Percentiles rank a stretch among this genome's conserved stretches.
Evolutionary conservation across 192 early-diverging fungal species (phyloP).

Genomic region (Entrophospora sp.): DNA sequence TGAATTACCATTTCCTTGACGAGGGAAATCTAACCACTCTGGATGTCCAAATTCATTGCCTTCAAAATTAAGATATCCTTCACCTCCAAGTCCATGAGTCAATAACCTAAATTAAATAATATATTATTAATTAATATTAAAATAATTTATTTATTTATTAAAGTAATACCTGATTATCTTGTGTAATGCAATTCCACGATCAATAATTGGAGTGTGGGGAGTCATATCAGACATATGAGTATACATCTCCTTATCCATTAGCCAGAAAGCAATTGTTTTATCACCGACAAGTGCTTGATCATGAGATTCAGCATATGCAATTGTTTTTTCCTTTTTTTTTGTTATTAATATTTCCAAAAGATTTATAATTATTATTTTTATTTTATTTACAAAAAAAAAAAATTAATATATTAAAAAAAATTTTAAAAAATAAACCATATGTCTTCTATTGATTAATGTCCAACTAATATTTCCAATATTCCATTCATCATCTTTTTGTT

Average conservation of each 20-base stretch:
- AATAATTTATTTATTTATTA: neutral
- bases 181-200: slow-evolving; percentile 90
- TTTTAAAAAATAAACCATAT: slow-evolving; percentile 41
- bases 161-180: slow-evolving; percentile 80
- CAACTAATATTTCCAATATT: slow-evolving; percentile 76
- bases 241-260: slow-evolving; percentile 99
- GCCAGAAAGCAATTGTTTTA: slow-evolving; percentile 97
- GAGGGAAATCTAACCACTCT: slow-evolving; percentile 98
- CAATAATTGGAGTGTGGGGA: slow-evolving; percentile 78
- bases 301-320: slow-evolving; percentile 93
- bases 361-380: neutral
- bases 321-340: slow-evolving; percentile 93
- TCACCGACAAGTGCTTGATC: slow-evolving; percentile 98
- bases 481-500: slow-evolving; percentile 87
- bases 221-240: slow-evolving; percentile 81
- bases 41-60: slow-evolving; percentile 99
- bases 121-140: neutral
- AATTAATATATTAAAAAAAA: neutral
- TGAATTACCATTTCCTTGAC: slow-evolving; percentile 79
- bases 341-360: too few relatives aligned
- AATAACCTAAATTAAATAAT: slow-evolving; percentile 52
- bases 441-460: slow-evolving; percentile 85
- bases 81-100: slow-evolving; percentile 84
- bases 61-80: slow-evolving; percentile 95
- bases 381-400: neutral